Evolutionary conservation across 768 basidiomycete species (phyloP).

Genomic region (Leccinum barrowsii): DNA sequence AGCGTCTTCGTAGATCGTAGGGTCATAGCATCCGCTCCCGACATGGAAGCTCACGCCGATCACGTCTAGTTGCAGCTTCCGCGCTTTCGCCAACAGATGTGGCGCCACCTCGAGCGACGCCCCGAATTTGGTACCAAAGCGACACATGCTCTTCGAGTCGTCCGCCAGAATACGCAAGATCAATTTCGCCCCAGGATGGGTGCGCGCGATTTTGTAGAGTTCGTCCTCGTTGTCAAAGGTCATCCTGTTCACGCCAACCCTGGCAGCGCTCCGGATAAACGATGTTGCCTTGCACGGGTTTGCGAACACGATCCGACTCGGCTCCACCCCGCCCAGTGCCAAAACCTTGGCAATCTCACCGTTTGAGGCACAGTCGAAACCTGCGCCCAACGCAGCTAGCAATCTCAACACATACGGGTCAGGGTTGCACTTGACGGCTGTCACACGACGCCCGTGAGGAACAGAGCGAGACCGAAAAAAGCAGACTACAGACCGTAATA

Average conservation of each 20-base stretch:
- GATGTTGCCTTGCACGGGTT: constrained; percentile 98
- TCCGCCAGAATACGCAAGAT: constrained; percentile 97
- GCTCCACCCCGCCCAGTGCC: constrained; percentile 65
- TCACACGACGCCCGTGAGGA: constrained; percentile 21
- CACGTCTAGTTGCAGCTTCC: constrained; percentile 76
- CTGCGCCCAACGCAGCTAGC: constrained; percentile 83
- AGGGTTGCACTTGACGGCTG: constrained; percentile 98
- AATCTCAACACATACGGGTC: constrained; percentile 92
- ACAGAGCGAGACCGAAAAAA: constrained; percentile 19
- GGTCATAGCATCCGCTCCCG: constrained; percentile 94
- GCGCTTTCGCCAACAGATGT: constrained; percentile 72
- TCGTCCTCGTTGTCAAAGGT: constrained; percentile 99
- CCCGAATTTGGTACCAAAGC: constrained; percentile 95
- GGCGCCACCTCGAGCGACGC: constrained; percentile 81
- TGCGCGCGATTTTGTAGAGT: constrained; percentile 83
- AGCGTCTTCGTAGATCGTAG: constrained; percentile 86
- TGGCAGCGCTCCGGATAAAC: constrained; percentile 83
- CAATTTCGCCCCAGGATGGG: constrained; percentile 78
- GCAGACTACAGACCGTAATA: constrained; percentile 72
- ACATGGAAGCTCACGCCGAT: constrained; percentile 98
- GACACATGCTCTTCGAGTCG: constrained; percentile 91
- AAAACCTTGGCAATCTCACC: constrained; percentile 86
- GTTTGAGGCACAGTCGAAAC: constrained; percentile 97
- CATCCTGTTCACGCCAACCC: constrained; percentile 83
- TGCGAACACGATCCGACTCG: constrained; percentile 90